Conservation (phyloP, 179 eudicot genomes). For the Heliamphora pulchella region DNA sequence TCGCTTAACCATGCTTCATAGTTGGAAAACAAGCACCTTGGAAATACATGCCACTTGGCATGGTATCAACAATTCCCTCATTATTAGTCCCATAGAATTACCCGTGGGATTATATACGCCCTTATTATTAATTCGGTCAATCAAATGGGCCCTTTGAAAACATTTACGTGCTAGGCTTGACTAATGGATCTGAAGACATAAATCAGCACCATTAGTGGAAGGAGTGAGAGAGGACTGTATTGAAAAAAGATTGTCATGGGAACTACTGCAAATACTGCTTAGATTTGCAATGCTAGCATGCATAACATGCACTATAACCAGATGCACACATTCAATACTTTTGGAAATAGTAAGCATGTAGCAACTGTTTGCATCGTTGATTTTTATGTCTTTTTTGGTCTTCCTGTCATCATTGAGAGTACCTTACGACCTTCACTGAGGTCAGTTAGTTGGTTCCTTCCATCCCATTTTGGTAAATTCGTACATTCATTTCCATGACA, state of each 20-base stretch:
- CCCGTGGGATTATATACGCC: too few species aligned
- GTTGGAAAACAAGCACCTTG: too few species aligned
- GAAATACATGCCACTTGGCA: too few species aligned
- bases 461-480: neutral
- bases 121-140: too few species aligned
- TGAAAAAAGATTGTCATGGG: neutral
- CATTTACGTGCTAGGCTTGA: neutral
- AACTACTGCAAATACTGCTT: too few species aligned
- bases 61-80: too few species aligned
- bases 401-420: conserved; percentile 5
- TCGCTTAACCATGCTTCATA: too few species aligned
- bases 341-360: neutral
- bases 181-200: neutral
- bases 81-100: too few species aligned
- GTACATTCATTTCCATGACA: neutral
- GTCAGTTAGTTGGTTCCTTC: neutral
- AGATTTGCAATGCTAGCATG: neutral
- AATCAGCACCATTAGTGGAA: neutral
- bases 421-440: neutral
- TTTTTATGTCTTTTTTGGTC: neutral
- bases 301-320: too few species aligned
- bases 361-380: neutral
- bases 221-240: neutral
- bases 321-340: neutral
- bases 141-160: neutral